Evolutionary conservation across 1,139 yeast genomes (phyloP), one percentile per base, ranked within the genome.

Genomic region (Hyphopichia wangnamkhiaoensis): DNA sequence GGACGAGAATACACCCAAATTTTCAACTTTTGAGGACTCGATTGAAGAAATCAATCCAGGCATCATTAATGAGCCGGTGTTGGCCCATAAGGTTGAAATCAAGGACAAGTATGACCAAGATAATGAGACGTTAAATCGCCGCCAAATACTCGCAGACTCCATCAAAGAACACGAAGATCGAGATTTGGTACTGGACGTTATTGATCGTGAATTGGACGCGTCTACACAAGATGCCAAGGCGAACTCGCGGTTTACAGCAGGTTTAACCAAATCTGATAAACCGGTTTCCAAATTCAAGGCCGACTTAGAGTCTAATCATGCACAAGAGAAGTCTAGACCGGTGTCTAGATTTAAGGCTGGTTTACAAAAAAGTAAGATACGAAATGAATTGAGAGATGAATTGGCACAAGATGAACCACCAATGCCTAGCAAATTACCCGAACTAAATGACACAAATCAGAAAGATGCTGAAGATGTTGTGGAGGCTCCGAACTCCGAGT

Each of bases 141-240:
- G 31, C 13, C 33, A 37, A 7, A 34, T 35, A 4, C 42, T 44
- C 3, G 36, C 37, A 16, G 30, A 38, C 10, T 47, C 46, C 18
- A 39, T 39, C 18, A 31, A 28, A 5, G 44, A 45, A 14, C 40
- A 21, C 20, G 38, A 21, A n/a, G 40, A 33, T 20, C 21, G 17
- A 18, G 33, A 20, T 19, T 9, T 9, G 13, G 10, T 5, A 14
- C 13, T 24, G 27, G 46, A 43, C 30, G 30, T 38, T 2, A 28
- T 37, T n/a, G 49, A 41, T 9, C 20, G 8, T 14, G 20, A 29
- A 14, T 5, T 8, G 8, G 19, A 29, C 19, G 31, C 12, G 14
- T 18, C 29, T 5, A 12, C 9, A 28, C 6, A 34, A 41, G 29
- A 9, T 19, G 13, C 29, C 12, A 15, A 26, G 29, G 6, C 12